Evolutionary conservation across 1,284 basidiomycete species (phyloP), one percentile per base, ranked within the genome.

Genomic region (Pterula multifida): DNA sequence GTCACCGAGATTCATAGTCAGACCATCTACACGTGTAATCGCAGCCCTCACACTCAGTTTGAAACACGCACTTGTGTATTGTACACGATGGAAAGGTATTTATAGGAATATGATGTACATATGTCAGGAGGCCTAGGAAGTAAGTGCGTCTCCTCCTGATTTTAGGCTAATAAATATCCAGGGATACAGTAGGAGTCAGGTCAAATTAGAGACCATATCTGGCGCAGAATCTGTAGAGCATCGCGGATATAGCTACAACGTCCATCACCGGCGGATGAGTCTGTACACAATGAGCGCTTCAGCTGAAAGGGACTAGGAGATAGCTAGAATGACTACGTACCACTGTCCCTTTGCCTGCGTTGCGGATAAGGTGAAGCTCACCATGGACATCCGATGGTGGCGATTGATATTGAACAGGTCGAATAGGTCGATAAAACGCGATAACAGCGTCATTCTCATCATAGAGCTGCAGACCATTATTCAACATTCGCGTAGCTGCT

Each of bases 191-290:
- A 36, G 35, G 32, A 4, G 36, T 45, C 21, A 42, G 12, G n/a
- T 45, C 32, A 44, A 21, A 50, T 61, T 69, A 85, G 48, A 85
- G 69, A 60, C 79, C 80, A 69, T 76, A 85, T 47, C 76, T 69
- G 50, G 72, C 69, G 59, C 81, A 83, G 63, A 85, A 85, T 50
- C 87, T 78, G 67, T 85, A 89, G 36, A 90, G 70, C 83, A 90
- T 87, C 49, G 79, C 78, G 32, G 86, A 86, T 55, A 90, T 78
- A 32, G 81, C 81, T 54, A 90, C 85, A 47, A 78, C 79, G 70
- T 90, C 86, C 85, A 90, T 90, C 65, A 89, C 79, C 54, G 87
- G 86, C 50, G 85, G 85, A 61, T 88, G 85, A 70, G 79, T 85
- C 85, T 88, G 61, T 49, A 32, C 42, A 50, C 47, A 55, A 55